These are phyloP conservation scores for Cyberlindnera euphorbiiphila DNA, from an alignment of 805 yeast species.

Conservation along the genomic window DNA sequence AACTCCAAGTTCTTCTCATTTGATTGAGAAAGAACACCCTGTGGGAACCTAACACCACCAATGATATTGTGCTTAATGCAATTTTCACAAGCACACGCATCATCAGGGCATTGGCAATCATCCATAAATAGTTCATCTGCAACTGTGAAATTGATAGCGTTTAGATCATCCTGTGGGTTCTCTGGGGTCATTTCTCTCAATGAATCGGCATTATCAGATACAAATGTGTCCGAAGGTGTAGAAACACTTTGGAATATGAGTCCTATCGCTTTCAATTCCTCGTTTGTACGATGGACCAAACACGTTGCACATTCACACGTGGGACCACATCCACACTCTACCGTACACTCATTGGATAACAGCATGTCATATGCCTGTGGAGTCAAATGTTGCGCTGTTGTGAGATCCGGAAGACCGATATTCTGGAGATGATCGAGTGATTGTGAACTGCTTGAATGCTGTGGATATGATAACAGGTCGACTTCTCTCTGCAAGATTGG, in stretches of 20 bases:
- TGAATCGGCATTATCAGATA: neutral
- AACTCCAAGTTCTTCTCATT: neutral
- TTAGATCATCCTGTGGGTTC: neutral
- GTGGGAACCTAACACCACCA: constrained; percentile 22
- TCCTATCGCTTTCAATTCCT: constrained; percentile 24
- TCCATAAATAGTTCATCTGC: constrained; percentile 7
- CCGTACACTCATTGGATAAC: constrained; percentile 23
- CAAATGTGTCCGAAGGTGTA: constrained; percentile 5
- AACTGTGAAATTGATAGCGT: constrained; percentile 4
- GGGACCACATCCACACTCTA: constrained; percentile 27
- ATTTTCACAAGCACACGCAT: constrained; percentile 10
- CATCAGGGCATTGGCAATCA: constrained; percentile 8
- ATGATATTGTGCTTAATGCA: constrained; percentile 25
- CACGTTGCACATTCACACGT: constrained; percentile 27
- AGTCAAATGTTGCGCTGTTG: neutral
- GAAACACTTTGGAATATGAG: constrained; percentile 20
- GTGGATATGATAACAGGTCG: constrained; percentile 2
- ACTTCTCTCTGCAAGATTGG: neutral
- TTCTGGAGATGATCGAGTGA: neutral
- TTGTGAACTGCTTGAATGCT: neutral
- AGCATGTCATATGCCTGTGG: constrained; percentile 20
- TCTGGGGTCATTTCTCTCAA: constrained; percentile 1
- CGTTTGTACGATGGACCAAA: constrained; percentile 26
- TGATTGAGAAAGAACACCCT: constrained; percentile 9
- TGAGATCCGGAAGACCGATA: neutral